Base-by-base conservation (phyloP, 2,329 filamentous ascomycete species). In the Talaromyces sp. region DNA sequence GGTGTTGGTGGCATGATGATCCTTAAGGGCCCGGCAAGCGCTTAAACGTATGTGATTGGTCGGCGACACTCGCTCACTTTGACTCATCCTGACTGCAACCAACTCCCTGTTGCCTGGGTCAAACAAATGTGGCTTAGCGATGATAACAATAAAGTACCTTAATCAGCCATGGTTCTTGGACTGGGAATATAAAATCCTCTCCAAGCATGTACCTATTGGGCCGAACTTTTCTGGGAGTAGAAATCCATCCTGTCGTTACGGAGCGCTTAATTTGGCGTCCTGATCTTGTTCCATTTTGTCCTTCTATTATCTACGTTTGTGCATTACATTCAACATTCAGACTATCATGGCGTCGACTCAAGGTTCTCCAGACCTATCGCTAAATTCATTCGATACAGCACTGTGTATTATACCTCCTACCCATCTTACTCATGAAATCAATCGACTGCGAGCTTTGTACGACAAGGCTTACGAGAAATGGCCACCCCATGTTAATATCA, bases 401-500 rank as follows among this genome's bases (percentile, higher is more conserved):
- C 74, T 90, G 35, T 88, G 86, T 69, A 72, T 89, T 19, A 77
- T 90, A 7, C 86, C 86, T 2, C 85, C 87, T 0, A 68, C 70
- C 24, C 69, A 78, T 58, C 72, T 83, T 41, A 85, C 83, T 78
- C 67, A 77, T 1, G 70, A 82, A 3, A 73, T 88, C 60, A 81
- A 89, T 68, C 76, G 77, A 14, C 74, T 91, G 3, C 84, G 88
- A 52, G 80, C 78, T n/a, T 76, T 87, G 13, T 87, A 90, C 74
- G 88, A 90, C 43, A 86, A 86, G 66, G 81, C 83, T 0, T 85
- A 84, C 68, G 79, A 78, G 31, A 85, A 81, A 74, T 90, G 89
- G 88, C 87, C 88, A 3, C 85, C 87, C 13, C 88, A 90, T 69
- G 72, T 90, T 70, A 90, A 90, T 69, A 74, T 90, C 31, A 70